Evolutionary conservation across 192 early-diverging fungal genomes (phyloP), one percentile per base, ranked within the genome.

Genomic region (Linnemannia schmuckeri): DNA sequence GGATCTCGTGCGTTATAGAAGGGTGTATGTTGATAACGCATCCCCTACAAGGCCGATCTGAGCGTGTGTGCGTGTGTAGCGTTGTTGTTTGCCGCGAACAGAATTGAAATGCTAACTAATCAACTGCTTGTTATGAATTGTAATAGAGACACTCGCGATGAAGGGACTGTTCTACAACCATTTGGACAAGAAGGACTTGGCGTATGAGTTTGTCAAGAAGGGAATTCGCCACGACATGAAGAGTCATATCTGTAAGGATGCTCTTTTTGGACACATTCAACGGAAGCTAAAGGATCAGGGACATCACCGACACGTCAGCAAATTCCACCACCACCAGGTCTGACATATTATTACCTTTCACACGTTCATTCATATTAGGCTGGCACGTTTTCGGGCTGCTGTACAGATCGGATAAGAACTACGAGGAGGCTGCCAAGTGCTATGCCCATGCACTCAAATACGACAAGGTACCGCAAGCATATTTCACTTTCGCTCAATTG

Each of bases 331-430:
- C 55, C 2, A 9, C 24, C n/a, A 57, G n/a, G 6, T 6, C 30
- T 33, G 61, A 66, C 61, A 66, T 18, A 12, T 0, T 66, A 4
- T 33, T 80, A 73, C 52, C 9, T 41, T 55, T 61, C 49, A 27
- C 6, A 38, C 73, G 44, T n/a, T n/a, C 9, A 2, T 54, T 76
- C 10, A 66, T 37, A 38, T 75, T 75, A 95, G 94, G 94, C 84
- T 99, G 98, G 98, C 98, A 99, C 81, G 95, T 98, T 24, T 96
- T 94, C 82, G 98, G 98, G 18, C 89, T 99, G 35, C 89, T 98
- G 72, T 92, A 97, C 87, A 95, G 97, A 41, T 91, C 91, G 38
- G 97, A 98, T 87, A 95, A 95, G 78, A 97, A 99, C 79, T 98
- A 96, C 85, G 94, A 92, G 24, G 96, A 98, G 88, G 97, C 97